Percentiles rank a stretch among this genome's conserved stretches.
Conservation (phyloP, 75 land plant species). For the Isoetes taiwanensis region DNA sequence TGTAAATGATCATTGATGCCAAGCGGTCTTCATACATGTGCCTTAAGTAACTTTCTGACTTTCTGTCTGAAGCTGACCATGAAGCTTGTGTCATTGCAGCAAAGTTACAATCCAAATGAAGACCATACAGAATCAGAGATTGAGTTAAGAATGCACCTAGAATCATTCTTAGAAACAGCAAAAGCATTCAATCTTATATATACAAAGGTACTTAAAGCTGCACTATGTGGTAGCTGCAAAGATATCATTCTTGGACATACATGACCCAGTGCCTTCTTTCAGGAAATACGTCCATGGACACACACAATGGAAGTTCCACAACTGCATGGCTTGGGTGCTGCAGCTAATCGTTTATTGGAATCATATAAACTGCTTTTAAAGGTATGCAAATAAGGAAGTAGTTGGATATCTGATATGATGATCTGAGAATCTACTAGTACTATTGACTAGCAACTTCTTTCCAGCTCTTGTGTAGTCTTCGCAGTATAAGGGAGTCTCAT, state of each 20-base stretch:
- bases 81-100: too few species aligned
- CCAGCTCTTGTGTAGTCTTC: conserved; percentile 76
- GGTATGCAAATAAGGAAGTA: conserved; percentile 23
- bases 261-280: neutral
- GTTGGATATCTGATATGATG: conserved; percentile 7
- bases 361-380: conserved; percentile 74
- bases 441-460: conserved; percentile 1
- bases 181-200: conserved; percentile 77
- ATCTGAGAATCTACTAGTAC: neutral
- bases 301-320: conserved; percentile 99
- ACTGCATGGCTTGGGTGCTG: conserved; percentile 94
- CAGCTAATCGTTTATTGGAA: conserved; percentile 77
- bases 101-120: conserved; percentile 85
- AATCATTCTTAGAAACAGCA: conserved; percentile 81
- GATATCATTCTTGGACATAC: too few species aligned
- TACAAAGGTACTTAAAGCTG: conserved; percentile 86
- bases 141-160: conserved; percentile 45
- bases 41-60: too few species aligned
- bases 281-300: conserved; percentile 99
- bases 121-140: conserved; percentile 65
- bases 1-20: too few species aligned
- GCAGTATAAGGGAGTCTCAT: conserved; percentile 71
- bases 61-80: too few species aligned
- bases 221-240: too few species aligned
- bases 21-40: too few species aligned